These are phyloP conservation scores for Puccinia hordei DNA, from an alignment of 1,284 basidiomycete genomes.

Conservation along the genomic window DNA sequence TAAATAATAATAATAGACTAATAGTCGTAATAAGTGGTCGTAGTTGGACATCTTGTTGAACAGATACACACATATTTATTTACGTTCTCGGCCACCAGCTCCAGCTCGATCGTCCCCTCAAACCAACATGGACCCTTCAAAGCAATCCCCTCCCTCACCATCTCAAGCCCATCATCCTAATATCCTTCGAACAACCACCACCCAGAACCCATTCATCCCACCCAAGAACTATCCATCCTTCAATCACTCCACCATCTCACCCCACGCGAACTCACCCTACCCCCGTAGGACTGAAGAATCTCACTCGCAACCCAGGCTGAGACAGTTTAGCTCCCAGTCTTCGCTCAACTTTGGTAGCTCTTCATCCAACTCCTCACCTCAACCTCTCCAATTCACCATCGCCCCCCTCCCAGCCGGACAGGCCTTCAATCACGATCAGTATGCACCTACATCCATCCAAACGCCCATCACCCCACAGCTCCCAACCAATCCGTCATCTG, in stretches of 20 bases:
- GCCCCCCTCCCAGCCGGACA: neutral
- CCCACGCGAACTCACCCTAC: neutral
- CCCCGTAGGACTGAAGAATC: slow-evolving; percentile 1
- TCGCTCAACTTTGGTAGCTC: slow-evolving; percentile 24
- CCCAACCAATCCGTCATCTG: neutral
- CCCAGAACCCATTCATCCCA: slow-evolving; percentile 17
- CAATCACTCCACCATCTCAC: slow-evolving; percentile 1
- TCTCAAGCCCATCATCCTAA: slow-evolving; percentile 9
- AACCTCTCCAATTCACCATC: slow-evolving; percentile 30
- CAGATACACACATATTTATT: too few relatives aligned
- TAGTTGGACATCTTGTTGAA: too few relatives aligned
- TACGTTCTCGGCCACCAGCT: too few relatives aligned
- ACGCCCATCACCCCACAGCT: slow-evolving; percentile 3
- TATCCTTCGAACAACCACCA: slow-evolving; percentile 19
- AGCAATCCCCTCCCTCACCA: slow-evolving; percentile 29
- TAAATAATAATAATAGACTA: too few relatives aligned
- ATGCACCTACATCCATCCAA: slow-evolving; percentile 24
- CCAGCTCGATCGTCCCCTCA: too few relatives aligned
- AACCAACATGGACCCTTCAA: slow-evolving; percentile 7
- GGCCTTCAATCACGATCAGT: slow-evolving; percentile 22
- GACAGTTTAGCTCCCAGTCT: slow-evolving; percentile 39
- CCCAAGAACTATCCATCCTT: slow-evolving; percentile 7
- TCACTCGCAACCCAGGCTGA: slow-evolving; percentile 17
- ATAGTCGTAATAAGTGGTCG: too few relatives aligned
- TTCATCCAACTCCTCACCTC: slow-evolving; percentile 2